A percentile compares a stretch with the other conserved stretches of the same genome.
These are phyloP conservation scores for Amanita phalloides DNA, from an alignment of 768 basidiomycete species.

Conservation along the genomic window DNA sequence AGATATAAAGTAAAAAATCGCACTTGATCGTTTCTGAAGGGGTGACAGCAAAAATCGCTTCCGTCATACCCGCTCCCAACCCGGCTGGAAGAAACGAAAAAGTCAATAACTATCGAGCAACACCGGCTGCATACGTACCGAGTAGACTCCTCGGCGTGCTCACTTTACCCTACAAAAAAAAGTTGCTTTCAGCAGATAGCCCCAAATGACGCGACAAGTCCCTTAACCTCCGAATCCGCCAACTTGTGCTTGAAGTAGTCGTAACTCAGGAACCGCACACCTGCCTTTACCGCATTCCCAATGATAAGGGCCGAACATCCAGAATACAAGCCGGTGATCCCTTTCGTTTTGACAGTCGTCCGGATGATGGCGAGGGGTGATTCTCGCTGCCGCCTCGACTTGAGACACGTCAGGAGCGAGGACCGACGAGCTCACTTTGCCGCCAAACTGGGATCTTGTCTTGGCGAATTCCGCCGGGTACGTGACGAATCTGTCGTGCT, in stretches of 20 bases:
- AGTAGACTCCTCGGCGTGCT: slow-evolving; percentile 76
- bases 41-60: slow-evolving; percentile 91
- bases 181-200: slow-evolving; percentile 1
- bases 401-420: not conserved
- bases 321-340: slow-evolving; percentile 82
- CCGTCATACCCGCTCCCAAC: slow-evolving; percentile 81
- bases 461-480: slow-evolving; percentile 92
- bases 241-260: slow-evolving; percentile 82
- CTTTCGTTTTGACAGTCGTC: slow-evolving; percentile 65
- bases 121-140: slow-evolving; percentile 29
- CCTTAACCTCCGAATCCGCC: slow-evolving; percentile 69
- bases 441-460: slow-evolving; percentile 87
- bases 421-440: slow-evolving; percentile 33
- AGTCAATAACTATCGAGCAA: not conserved
- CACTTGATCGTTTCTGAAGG: slow-evolving; percentile 99
- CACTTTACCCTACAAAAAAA: slow-evolving; percentile 72
- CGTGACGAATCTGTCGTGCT: slow-evolving; percentile 53
- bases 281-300: slow-evolving; percentile 91
- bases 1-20: slow-evolving; percentile 14
- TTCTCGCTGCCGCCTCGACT: slow-evolving; percentile 29
- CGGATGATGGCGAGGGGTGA: slow-evolving; percentile 64
- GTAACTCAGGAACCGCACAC: slow-evolving; percentile 91
- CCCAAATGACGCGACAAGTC: not conserved
- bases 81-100: slow-evolving; percentile 37
- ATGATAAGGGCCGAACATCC: slow-evolving; percentile 84